Evolutionary conservation across 345 rosid genomes (phyloP).

Genomic region (Litchi chinensis): DNA sequence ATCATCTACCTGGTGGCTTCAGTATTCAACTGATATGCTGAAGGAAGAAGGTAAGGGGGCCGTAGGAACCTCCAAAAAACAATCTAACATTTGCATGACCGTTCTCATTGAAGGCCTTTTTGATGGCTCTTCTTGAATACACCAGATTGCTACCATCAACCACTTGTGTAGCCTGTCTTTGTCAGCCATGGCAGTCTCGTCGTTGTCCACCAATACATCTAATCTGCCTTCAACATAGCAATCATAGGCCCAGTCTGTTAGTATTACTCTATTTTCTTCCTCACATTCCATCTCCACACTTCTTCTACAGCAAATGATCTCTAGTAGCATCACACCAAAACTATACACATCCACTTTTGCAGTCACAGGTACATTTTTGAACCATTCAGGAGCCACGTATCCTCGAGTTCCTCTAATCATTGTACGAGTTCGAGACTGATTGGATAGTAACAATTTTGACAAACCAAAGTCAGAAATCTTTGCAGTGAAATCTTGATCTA

Average conservation of each 20-base stretch:
- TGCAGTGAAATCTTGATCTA: conserved; percentile 6
- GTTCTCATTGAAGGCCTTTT: conserved; percentile 26
- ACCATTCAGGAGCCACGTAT: conserved; percentile 33
- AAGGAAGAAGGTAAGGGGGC: conserved; percentile 12
- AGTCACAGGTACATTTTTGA: conserved; percentile 17
- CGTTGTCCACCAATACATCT: conserved; percentile 6
- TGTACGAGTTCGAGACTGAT: conserved; percentile 12
- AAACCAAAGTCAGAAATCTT: conserved; percentile 26
- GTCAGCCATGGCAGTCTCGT: conserved; percentile 2
- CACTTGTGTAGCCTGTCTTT: conserved; percentile 20
- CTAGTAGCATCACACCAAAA: conserved; percentile 29
- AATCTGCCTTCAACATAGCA: conserved; percentile 11
- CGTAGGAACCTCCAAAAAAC: conserved; percentile 14
- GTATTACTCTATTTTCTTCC: conserved; percentile 4
- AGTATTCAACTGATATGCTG: background rate
- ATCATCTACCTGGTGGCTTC: background rate
- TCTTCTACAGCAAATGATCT: conserved; percentile 29
- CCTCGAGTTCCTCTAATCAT: conserved; percentile 25
- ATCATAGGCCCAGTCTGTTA: conserved; percentile 17
- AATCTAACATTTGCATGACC: conserved; percentile 27
- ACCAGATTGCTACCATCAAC: conserved; percentile 24
- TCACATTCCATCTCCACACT: background rate
- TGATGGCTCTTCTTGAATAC: conserved; percentile 29
- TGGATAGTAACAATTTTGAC: conserved; percentile 9
- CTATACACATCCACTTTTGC: conserved; percentile 38